Conservation (phyloP, 495 filamentous ascomycete species). For the Neurospora sp. region DNA sequence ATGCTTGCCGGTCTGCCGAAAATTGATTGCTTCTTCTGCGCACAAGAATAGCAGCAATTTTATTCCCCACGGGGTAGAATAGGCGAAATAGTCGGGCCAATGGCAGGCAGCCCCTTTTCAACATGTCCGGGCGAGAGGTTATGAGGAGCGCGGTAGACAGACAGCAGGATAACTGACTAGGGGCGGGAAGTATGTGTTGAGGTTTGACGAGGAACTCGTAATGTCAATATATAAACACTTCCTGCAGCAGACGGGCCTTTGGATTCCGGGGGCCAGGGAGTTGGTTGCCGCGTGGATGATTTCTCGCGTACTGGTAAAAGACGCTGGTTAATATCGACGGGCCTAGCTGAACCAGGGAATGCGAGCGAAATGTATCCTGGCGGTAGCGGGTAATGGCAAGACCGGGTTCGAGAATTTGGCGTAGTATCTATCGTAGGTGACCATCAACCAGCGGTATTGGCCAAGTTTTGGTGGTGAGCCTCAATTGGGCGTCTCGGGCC, state of each 20-base stretch:
- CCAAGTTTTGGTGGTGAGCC: background rate
- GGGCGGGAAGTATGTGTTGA: constrained; percentile 9
- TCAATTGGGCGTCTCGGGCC: background rate
- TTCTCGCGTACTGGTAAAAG: constrained; percentile 11
- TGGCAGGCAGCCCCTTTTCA: constrained; percentile 4
- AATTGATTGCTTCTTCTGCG: constrained; percentile 13
- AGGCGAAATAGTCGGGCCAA: constrained; percentile 11
- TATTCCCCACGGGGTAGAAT: constrained; percentile 16
- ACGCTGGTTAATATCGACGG: constrained; percentile 16
- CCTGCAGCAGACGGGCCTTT: constrained; percentile 6
- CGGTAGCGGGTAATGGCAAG: background rate
- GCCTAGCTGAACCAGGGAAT: constrained; percentile 18
- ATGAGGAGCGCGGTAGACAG: constrained; percentile 4
- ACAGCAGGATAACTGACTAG: constrained; percentile 6
- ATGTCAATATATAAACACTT: constrained; percentile 22
- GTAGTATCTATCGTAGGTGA: background rate
- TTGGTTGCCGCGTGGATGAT: no score
- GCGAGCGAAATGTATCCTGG: background rate
- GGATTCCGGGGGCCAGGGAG: no score
- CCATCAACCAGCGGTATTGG: background rate
- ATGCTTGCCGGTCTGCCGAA: constrained; percentile 17
- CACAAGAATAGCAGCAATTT: constrained; percentile 13
- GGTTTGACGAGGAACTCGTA: constrained; percentile 20
- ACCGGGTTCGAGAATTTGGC: background rate
- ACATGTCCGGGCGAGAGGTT: constrained; percentile 12